These are phyloP conservation scores for Torrubiella hemipterigena DNA, from an alignment of 2,329 filamentous ascomycete genomes.

Conservation along the genomic window DNA sequence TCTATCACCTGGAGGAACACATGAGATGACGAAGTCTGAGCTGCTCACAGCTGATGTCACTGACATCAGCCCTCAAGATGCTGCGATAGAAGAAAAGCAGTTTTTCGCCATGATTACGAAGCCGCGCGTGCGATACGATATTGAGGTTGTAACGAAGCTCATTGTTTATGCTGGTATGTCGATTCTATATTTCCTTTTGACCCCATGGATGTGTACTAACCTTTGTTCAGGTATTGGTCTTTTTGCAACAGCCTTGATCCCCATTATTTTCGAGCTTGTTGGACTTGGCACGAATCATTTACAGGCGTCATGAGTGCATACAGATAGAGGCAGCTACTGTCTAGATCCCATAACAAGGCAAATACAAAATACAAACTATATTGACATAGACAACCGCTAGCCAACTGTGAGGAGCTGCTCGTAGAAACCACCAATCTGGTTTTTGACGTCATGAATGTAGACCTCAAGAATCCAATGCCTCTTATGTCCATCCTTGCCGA, in stretches of 20 bases:
- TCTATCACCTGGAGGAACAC: slow-evolving; percentile 64
- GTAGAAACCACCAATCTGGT: slow-evolving; percentile 27
- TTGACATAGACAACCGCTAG: background rate
- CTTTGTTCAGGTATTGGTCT: slow-evolving; percentile 58
- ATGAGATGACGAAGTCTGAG: slow-evolving; percentile 27
- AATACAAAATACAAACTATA: background rate
- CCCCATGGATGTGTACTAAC: slow-evolving; percentile 9
- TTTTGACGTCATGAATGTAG: slow-evolving; percentile 28
- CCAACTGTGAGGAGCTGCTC: slow-evolving; percentile 22
- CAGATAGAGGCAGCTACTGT: too few relatives aligned
- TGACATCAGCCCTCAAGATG: slow-evolving; percentile 25
- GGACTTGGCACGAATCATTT: slow-evolving; percentile 34
- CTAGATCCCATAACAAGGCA: background rate
- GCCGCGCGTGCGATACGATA: slow-evolving; percentile 87
- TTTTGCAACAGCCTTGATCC: slow-evolving; percentile 66
- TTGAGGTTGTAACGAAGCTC: slow-evolving; percentile 95
- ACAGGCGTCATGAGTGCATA: slow-evolving; percentile 8
- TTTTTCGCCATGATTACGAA: slow-evolving; percentile 77
- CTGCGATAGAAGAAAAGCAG: slow-evolving; percentile 55
- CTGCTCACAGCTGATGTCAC: slow-evolving; percentile 15
- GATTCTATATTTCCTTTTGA: slow-evolving; percentile 3
- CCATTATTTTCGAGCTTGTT: slow-evolving; percentile 56
- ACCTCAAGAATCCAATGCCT: slow-evolving; percentile 39
- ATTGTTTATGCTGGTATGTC: slow-evolving; percentile 80
- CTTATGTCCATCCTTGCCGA: slow-evolving; percentile 26